phyloP scores from a whole-genome alignment of 805 yeast genomes.

The Candida incommunis region DNA sequence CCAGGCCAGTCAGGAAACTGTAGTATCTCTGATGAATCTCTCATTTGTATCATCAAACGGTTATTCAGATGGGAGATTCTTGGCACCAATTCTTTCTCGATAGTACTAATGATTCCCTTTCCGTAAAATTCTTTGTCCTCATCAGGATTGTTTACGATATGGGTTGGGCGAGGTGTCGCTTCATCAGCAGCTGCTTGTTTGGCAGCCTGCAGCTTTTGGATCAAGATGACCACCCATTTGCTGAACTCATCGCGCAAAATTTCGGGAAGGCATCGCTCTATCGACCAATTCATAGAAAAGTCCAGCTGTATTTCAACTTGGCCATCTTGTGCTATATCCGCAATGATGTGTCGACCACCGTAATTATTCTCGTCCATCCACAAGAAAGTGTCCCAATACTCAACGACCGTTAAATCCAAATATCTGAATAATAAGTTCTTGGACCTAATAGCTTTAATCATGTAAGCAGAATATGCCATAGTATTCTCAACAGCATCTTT shows the following conservation, averaged over 20 bases:
- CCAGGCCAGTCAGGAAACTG: slow-evolving; percentile 46
- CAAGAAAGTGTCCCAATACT: slow-evolving; percentile 83
- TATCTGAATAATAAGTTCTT: slow-evolving; percentile 64
- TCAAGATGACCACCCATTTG: slow-evolving; percentile 68
- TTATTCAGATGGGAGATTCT: slow-evolving; percentile 52
- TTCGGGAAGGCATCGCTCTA: slow-evolving; percentile 57
- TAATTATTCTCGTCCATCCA: slow-evolving; percentile 92
- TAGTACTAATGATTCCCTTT: slow-evolving; percentile 25
- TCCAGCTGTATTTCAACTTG: slow-evolving; percentile 14
- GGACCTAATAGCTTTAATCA: slow-evolving; percentile 61
- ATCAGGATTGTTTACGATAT: slow-evolving; percentile 7
- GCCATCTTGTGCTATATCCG: slow-evolving; percentile 6
- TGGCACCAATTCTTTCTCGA: slow-evolving; percentile 50
- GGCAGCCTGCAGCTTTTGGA: slow-evolving; percentile 28
- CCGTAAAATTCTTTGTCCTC: slow-evolving; percentile 19
- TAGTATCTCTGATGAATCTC: slow-evolving; percentile 60
- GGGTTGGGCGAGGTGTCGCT: slow-evolving; percentile 5
- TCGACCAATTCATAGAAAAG: slow-evolving; percentile 63
- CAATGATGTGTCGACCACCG: slow-evolving; percentile 40
- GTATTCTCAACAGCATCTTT: slow-evolving; percentile 75
- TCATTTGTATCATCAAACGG: slow-evolving; percentile 53
- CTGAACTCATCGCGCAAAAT: slow-evolving; percentile 72
- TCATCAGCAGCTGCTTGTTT: slow-evolving; percentile 5
- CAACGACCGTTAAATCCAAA: slow-evolving; percentile 56
- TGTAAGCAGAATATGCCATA: slow-evolving; percentile 79